phyloP scores from a whole-genome alignment of 164 flowering plant genomes.

The Litsea cubeba region DNA sequence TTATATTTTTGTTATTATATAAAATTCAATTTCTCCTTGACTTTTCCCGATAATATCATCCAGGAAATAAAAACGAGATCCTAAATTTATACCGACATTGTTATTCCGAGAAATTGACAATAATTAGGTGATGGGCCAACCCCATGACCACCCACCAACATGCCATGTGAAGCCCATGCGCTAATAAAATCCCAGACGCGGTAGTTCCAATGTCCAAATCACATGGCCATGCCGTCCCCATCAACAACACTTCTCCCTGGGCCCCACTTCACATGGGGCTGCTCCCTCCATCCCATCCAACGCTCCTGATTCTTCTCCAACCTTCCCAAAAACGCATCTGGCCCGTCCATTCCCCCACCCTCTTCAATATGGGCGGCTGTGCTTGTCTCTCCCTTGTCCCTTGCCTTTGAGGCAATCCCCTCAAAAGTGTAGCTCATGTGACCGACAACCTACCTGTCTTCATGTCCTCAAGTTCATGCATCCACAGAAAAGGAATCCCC shows the following conservation, averaged over 20 bases:
- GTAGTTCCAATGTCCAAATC: not conserved
- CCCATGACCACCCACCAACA: conserved; percentile 3
- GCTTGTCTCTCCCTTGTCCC: conserved; percentile 39
- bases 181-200: not conserved
- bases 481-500: conserved; percentile 18
- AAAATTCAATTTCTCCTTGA: no score
- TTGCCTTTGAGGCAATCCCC: conserved; percentile 18
- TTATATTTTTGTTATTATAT: no score
- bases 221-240: conserved; percentile 13
- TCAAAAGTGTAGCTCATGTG: conserved; percentile 27
- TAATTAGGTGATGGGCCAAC: not conserved
- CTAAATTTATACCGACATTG: no score
- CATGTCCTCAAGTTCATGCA: conserved; percentile 31
- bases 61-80: no score
- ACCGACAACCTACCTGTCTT: conserved; percentile 31
- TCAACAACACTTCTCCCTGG: not conserved
- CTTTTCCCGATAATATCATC: no score
- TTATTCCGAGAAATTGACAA: not conserved
- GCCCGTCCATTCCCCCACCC: conserved; percentile 19
- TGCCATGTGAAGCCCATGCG: conserved; percentile 15
- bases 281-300: conserved; percentile 13
- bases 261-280: conserved; percentile 23
- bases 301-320: conserved; percentile 24
- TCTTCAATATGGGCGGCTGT: conserved; percentile 30
- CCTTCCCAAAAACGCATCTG: conserved; percentile 25